These are phyloP conservation scores for Stagonosporopsis chrysanthemi DNA, from an alignment of 2,329 filamentous ascomycete genomes.

Conservation along the genomic window DNA sequence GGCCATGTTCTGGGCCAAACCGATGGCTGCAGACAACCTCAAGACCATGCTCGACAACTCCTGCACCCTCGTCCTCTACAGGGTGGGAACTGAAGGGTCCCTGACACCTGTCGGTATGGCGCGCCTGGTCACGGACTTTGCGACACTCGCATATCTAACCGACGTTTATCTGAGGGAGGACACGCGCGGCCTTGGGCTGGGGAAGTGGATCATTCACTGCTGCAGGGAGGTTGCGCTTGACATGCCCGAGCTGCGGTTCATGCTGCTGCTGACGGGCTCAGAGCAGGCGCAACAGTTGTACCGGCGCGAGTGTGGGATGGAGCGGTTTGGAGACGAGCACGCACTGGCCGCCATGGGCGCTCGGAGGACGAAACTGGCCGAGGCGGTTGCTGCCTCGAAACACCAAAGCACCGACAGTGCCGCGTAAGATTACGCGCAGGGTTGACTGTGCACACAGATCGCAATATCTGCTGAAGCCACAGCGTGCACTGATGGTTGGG, in stretches of 20 bases:
- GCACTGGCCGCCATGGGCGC: slow-evolving; percentile 37
- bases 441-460: slow-evolving; percentile 33
- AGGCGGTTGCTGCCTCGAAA: slow-evolving; percentile 18
- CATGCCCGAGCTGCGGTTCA: slow-evolving; percentile 65
- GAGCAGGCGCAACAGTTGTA: slow-evolving; percentile 39
- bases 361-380: slow-evolving; percentile 28
- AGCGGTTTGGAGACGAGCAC: slow-evolving; percentile 30
- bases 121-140: slow-evolving; percentile 72
- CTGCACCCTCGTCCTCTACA: slow-evolving; percentile 44
- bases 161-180: slow-evolving; percentile 71
- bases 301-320: slow-evolving; percentile 39
- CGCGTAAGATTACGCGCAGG: slow-evolving; percentile 24
- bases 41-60: slow-evolving; percentile 43
- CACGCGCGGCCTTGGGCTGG: slow-evolving; percentile 69
- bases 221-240: slow-evolving; percentile 64
- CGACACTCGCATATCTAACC: slow-evolving; percentile 73
- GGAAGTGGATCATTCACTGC: slow-evolving; percentile 69
- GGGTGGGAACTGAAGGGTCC: slow-evolving; percentile 7
- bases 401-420: slow-evolving; percentile 15
- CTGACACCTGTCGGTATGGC: slow-evolving; percentile 63
- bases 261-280: slow-evolving; percentile 38
- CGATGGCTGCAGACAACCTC: slow-evolving; percentile 28
- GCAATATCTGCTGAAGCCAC: slow-evolving; percentile 21
- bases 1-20: slow-evolving; percentile 44
- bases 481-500: slow-evolving; percentile 35